Conservation (phyloP, 352 stramenopile species). For the Phytophthora fragariaefolia region DNA sequence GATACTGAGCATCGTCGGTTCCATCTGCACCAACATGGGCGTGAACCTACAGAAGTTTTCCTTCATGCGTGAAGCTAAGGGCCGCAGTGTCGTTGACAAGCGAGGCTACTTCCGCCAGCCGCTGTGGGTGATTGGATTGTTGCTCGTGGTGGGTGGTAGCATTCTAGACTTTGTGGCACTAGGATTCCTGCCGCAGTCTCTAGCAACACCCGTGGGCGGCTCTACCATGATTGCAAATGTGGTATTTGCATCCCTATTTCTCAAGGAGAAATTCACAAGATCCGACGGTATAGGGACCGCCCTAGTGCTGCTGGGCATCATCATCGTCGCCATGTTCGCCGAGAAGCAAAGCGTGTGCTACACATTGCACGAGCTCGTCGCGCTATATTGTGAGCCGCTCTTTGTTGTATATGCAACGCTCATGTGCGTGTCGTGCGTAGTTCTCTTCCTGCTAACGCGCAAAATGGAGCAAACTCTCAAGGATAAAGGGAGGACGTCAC, state of each 20-base stretch:
- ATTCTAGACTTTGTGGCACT: constrained; percentile 79
- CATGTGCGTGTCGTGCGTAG: constrained; percentile 46
- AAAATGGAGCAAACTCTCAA: constrained; percentile 56
- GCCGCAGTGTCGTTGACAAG: constrained; percentile 54
- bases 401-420: constrained; percentile 78
- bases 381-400: constrained; percentile 62
- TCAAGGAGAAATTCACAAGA: constrained; percentile 75
- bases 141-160: constrained; percentile 75
- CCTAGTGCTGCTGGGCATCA: constrained; percentile 76
- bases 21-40: constrained; percentile 82
- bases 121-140: constrained; percentile 79
- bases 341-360: constrained; percentile 81
- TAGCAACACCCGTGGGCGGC: constrained; percentile 79
- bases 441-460: constrained; percentile 47
- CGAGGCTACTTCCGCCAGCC: constrained; percentile 81
- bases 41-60: constrained; percentile 91
- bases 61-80: constrained; percentile 86
- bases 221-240: constrained; percentile 89
- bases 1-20: constrained; percentile 75
- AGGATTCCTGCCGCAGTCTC: constrained; percentile 80
- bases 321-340: constrained; percentile 81
- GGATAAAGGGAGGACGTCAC: constrained; percentile 47
- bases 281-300: constrained; percentile 72
- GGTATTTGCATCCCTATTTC: constrained; percentile 79
- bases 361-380: constrained; percentile 75